A percentile compares a stretch with the other conserved stretches of the same genome.
Conservation (phyloP, 768 basidiomycete genomes). For the Boletus rufocinnamomeus region DNA sequence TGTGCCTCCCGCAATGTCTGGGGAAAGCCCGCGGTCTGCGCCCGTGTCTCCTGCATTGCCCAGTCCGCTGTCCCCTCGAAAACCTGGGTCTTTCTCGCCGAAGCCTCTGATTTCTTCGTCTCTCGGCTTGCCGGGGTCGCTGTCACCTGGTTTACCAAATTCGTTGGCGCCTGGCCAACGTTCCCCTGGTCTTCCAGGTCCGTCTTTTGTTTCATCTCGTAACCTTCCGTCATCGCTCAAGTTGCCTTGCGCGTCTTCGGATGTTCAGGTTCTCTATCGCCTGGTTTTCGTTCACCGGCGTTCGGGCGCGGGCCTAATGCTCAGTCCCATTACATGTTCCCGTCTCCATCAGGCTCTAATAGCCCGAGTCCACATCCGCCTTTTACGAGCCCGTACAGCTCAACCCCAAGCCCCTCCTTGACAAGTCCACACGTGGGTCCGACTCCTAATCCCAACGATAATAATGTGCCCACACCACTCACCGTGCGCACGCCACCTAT, state of each 20-base stretch:
- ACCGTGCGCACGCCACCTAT: constrained; percentile 10
- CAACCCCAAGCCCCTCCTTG: constrained; percentile 3
- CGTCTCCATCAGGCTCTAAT: constrained; percentile 13
- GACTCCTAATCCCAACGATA: not conserved
- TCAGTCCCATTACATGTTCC: constrained; percentile 24
- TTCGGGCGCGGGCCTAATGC: constrained; percentile 5
- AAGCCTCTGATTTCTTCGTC: constrained; percentile 5
- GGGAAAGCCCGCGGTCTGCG: constrained; percentile 6
- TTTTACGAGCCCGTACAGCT: constrained; percentile 2
- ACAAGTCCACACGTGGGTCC: not conserved
- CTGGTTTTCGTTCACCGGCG: constrained; percentile 26
- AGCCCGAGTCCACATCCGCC: constrained; percentile 5
- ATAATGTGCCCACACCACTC: constrained; percentile 2
- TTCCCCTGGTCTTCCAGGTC: constrained; percentile 29
- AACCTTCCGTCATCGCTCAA: constrained; percentile 9
- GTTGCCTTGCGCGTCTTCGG: not conserved
- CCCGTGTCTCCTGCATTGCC: constrained; percentile 16
- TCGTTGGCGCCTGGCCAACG: constrained; percentile 23
- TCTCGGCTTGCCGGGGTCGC: constrained; percentile 16
- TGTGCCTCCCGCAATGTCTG: not conserved
- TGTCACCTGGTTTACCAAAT: constrained; percentile 22
- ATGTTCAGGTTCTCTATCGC: constrained; percentile 20
- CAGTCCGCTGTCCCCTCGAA: constrained; percentile 15
- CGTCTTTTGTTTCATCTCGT: constrained; percentile 15
- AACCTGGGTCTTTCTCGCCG: constrained; percentile 11